A percentile compares a stretch with the other conserved stretches of the same genome.
Conservation (phyloP, 2,329 filamentous ascomycete genomes). For the Fusarium sublunatum region DNA sequence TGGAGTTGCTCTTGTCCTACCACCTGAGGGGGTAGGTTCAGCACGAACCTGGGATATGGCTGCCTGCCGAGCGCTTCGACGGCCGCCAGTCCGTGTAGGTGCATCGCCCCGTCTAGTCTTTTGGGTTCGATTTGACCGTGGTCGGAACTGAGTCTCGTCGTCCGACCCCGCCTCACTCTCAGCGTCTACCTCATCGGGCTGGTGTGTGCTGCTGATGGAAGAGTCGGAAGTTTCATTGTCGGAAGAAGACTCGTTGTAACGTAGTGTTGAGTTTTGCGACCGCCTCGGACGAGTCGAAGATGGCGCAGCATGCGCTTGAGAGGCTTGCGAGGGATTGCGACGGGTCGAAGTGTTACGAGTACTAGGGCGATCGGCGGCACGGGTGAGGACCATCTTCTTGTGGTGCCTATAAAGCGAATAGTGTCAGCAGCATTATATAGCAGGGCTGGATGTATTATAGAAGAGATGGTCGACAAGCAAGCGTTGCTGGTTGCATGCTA, state of each 20-base stretch:
- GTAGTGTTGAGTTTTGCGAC: conserved; percentile 22
- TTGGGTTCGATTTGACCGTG: conserved; percentile 14
- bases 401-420: conserved; percentile 6
- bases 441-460: fast-evolving
- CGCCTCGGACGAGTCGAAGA: conserved; percentile 30
- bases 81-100: conserved; percentile 6
- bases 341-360: conserved; percentile 20
- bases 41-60: conserved; percentile 12
- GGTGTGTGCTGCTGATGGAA: conserved; percentile 18
- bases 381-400: conserved; percentile 48
- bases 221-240: conserved; percentile 25
- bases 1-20: neutral
- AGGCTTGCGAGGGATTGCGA: conserved; percentile 42
- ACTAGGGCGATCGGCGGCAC: conserved; percentile 39
- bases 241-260: conserved; percentile 26
- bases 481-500: neutral
- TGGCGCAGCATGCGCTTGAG: conserved; percentile 18
- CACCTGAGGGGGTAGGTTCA: neutral
- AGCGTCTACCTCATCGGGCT: conserved; percentile 13
- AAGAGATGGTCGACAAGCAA: neutral
- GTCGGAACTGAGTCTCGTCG: conserved; percentile 7
- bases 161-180: conserved; percentile 27
- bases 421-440: conserved; percentile 15
- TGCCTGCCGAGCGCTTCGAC: conserved; percentile 31
- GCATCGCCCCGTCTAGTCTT: neutral